Base-by-base conservation (phyloP, 495 filamentous ascomycete species). In the Neurospora sp. region DNA sequence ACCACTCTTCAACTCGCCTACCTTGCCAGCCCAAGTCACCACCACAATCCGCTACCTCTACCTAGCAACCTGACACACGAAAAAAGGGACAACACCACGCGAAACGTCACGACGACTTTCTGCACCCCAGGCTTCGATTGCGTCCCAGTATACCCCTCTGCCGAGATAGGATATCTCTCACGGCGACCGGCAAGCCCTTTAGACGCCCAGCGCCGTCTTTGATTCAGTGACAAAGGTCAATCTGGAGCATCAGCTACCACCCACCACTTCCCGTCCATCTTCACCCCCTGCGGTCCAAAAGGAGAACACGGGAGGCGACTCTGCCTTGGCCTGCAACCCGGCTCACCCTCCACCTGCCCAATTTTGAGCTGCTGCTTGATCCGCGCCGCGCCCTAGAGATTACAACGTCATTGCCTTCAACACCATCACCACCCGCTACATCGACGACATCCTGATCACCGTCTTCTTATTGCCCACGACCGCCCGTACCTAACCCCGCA, bases 271-370 rank as follows among this genome's bases (percentile, higher is more conserved):
- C 53, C 27, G 53, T 65, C 53, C 53, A 65, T 65, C 53, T 37
- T 65, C 53, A 65, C 53, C 53, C 53, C 53, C 53, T 65, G 53
- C 31, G 53, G 53, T 65, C 53, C 31, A 65, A 65, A 65, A 65
- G 53, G 53, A 65, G 53, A 65, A 65, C 53, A 65, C 53, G 53
- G 53, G 53, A 65, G 53, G 53, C 53, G 53, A 65, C 53, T 65
- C 53, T 65, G 53, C 53, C 53, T 65, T 65, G 53, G 27, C 53
- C 53, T 65, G 53, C 53, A 65, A 65, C 27, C 14, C 27, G 14
- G 53, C 53, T 65, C 53, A 65, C 73, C 40, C 74, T 74, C 75
- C 74, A 75, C 75, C 75, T 74, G 74, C 75, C 75, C 75, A 75
- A 77, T 75, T 74, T 77, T 75, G 75, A 75, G 71, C 75, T 74